Percentiles rank a stretch among this genome's conserved stretches.
Evolutionary conservation across 2,329 filamentous ascomycete species (phyloP).

Genomic region (Phialocephala subalpina): DNA sequence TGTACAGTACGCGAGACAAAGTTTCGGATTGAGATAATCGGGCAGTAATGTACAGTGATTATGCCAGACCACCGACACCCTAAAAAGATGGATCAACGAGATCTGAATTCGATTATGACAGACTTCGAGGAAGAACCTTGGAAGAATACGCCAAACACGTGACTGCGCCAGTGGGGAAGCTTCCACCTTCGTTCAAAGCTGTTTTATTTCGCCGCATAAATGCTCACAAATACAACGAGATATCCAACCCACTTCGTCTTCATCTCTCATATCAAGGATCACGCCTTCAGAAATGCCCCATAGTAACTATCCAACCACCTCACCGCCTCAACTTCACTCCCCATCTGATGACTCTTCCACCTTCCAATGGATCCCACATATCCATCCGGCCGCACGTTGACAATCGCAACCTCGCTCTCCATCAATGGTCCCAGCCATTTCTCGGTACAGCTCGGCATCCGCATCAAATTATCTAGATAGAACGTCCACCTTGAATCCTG

Average conservation of each 20-base stretch:
- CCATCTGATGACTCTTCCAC: constrained; percentile 44
- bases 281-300: constrained; percentile 50
- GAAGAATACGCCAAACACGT: too few relatives aligned
- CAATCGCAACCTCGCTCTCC: constrained; percentile 65
- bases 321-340: constrained; percentile 44
- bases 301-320: constrained; percentile 61
- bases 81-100: too few relatives aligned
- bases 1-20: too few relatives aligned
- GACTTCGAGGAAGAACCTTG: too few relatives aligned
- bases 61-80: too few relatives aligned
- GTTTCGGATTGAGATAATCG: too few relatives aligned
- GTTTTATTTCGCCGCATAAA: background rate
- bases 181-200: background rate
- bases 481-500: constrained; percentile 75
- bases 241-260: background rate
- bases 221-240: constrained; percentile 3
- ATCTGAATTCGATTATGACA: too few relatives aligned
- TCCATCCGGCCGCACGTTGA: constrained; percentile 76
- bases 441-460: constrained; percentile 66
- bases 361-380: constrained; percentile 72
- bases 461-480: constrained; percentile 72
- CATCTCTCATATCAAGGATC: constrained; percentile 5
- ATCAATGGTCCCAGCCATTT: constrained; percentile 70
- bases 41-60: too few relatives aligned
- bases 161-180: too few relatives aligned